Conservation (phyloP, 306 rosid species). For the Acacia confusa region DNA sequence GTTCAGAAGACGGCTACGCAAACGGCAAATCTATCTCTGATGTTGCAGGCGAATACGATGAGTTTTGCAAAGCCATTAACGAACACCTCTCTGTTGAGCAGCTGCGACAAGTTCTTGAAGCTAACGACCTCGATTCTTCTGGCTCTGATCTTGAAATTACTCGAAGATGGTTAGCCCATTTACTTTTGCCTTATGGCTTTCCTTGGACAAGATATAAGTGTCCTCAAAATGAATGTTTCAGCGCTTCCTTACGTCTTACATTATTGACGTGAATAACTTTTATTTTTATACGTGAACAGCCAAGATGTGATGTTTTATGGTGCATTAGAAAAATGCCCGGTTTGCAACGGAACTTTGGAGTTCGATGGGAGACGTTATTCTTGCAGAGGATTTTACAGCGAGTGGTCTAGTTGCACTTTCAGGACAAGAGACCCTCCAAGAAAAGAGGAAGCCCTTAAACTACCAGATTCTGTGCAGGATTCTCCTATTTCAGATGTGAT, state of each 20-base stretch:
- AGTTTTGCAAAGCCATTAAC: slow-evolving; percentile 47
- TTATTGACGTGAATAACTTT: background rate
- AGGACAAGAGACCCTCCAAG: slow-evolving; percentile 73
- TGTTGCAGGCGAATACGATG: slow-evolving; percentile 50
- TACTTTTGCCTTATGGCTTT: background rate
- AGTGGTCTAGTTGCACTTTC: slow-evolving; percentile 80
- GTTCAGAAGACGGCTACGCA: slow-evolving; percentile 36
- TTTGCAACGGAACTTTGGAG: slow-evolving; percentile 73
- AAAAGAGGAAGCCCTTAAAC: slow-evolving; percentile 50
- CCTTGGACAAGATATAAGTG: background rate
- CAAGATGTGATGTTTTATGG: slow-evolving; percentile 80
- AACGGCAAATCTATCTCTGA: slow-evolving; percentile 45
- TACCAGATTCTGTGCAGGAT: slow-evolving; percentile 66
- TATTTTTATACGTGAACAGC: slow-evolving; percentile 41
- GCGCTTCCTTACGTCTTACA: too few relatives aligned
- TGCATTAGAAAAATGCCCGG: slow-evolving; percentile 61
- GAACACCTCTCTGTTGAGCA: slow-evolving; percentile 62
- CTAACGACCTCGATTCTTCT: slow-evolving; percentile 63
- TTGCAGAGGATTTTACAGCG: slow-evolving; percentile 70
- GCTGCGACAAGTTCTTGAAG: slow-evolving; percentile 55
- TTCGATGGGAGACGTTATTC: slow-evolving; percentile 57
- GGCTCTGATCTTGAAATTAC: slow-evolving; percentile 49
- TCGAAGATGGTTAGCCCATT: slow-evolving; percentile 55
- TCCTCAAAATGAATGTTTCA: background rate
- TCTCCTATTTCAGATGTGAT: slow-evolving; percentile 59